These are phyloP conservation scores for Kurtzmaniella quercitrusa DNA, from an alignment of 1,139 yeast genomes.

Conservation along the genomic window DNA sequence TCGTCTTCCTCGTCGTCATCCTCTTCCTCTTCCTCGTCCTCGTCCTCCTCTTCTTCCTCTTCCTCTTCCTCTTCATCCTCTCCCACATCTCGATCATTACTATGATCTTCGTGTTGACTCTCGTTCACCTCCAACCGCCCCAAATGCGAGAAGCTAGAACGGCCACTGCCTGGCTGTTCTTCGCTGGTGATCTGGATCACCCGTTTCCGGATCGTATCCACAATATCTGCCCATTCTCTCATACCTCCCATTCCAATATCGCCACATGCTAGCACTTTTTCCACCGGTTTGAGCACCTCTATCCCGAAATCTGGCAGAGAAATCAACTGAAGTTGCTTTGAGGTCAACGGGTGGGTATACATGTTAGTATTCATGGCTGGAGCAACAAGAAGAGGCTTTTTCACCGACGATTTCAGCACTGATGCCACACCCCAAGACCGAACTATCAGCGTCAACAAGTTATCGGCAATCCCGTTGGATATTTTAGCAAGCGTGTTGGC, in stretches of 20 bases:
- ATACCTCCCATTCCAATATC: slow-evolving; percentile 98
- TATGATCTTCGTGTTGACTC: slow-evolving; percentile 16
- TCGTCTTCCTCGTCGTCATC: slow-evolving; percentile 24
- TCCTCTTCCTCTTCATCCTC: slow-evolving; percentile 36
- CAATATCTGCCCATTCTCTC: slow-evolving; percentile 95
- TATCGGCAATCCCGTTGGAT: slow-evolving; percentile 88
- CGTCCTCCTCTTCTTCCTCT: slow-evolving; percentile 30
- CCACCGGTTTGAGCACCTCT: slow-evolving; percentile 85
- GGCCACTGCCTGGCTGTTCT: slow-evolving; percentile 13
- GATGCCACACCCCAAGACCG: slow-evolving; percentile 83
- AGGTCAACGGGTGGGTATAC: slow-evolving; percentile 92
- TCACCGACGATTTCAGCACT: slow-evolving; percentile 17
- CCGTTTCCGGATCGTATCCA: slow-evolving; percentile 65
- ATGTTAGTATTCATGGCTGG: slow-evolving; percentile 98
- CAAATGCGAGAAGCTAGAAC: slow-evolving; percentile 12
- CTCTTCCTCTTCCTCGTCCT: slow-evolving; percentile 25
- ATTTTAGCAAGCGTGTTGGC: slow-evolving; percentile 93
- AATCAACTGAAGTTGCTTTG: slow-evolving; percentile 66
- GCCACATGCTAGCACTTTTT: slow-evolving; percentile 89
- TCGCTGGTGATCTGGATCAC: slow-evolving; percentile 29
- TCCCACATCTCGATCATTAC: slow-evolving; percentile 34
- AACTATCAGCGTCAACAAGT: slow-evolving; percentile 74
- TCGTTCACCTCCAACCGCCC: neutral
- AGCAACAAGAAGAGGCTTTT: slow-evolving; percentile 79
- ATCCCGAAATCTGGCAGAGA: slow-evolving; percentile 47